Percentiles rank a stretch among this genome's conserved stretches.
These are phyloP conservation scores for Nepenthes gracilis DNA, from an alignment of 148 eudicot genomes.

Conservation along the genomic window DNA sequence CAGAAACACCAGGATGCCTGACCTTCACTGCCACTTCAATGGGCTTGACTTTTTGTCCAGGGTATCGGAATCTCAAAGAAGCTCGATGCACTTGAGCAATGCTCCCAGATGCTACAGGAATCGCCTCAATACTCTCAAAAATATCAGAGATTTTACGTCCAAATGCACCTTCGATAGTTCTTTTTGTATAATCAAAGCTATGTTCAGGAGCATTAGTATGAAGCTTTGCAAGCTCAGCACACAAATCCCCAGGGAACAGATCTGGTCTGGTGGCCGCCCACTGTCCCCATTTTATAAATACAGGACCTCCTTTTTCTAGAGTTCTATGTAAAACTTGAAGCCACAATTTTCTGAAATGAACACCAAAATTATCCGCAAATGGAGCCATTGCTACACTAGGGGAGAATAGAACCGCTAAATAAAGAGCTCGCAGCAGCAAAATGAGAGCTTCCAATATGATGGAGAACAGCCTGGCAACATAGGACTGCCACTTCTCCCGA, in stretches of 20 bases:
- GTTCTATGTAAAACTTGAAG: constrained; percentile 30
- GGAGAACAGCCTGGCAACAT: constrained; percentile 12
- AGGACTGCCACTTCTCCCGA: constrained; percentile 21
- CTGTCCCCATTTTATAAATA: constrained; percentile 42
- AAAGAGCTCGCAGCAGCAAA: constrained; percentile 23
- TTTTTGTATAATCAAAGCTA: constrained; percentile 23
- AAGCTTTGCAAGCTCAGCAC: constrained; percentile 25
- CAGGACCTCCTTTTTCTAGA: constrained; percentile 32
- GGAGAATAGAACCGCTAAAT: constrained; percentile 21
- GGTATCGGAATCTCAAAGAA: constrained; percentile 14
- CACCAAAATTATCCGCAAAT: constrained; percentile 32
- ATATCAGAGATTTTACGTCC: constrained; percentile 28
- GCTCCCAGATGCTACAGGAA: constrained; percentile 35
- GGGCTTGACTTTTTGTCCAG: constrained; percentile 25
- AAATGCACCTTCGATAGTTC: constrained; percentile 26
- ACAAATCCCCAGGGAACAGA: constrained; percentile 29
- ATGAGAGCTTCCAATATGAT: constrained; percentile 12
- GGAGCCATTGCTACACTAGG: constrained; percentile 31
- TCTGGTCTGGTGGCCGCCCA: constrained; percentile 39
- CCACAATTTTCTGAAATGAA: constrained; percentile 29
- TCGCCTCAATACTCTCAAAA: constrained; percentile 29
- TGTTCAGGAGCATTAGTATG: constrained; percentile 34
- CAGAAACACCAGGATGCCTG: constrained; percentile 37
- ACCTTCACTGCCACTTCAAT: constrained; percentile 37
- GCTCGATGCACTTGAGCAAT: constrained; percentile 38